phyloP scores from a whole-genome alignment of 768 basidiomycete species.

The Boletus pseudopeckii region DNA sequence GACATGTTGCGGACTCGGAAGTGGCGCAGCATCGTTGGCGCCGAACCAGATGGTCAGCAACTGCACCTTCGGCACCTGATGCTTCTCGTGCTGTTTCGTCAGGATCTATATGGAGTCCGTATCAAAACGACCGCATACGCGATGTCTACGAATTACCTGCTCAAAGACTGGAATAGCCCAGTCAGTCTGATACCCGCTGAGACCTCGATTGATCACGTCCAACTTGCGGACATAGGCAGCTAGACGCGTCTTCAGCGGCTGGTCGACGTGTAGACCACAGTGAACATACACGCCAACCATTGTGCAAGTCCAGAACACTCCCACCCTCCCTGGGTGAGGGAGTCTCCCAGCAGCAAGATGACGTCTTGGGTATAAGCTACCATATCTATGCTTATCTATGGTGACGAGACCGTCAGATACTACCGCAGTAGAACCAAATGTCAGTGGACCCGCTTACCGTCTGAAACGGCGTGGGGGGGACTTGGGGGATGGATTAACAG shows the following conservation, averaged over 20 bases:
- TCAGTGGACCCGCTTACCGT: neutral
- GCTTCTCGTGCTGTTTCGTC: conserved; percentile 46
- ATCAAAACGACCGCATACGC: neutral
- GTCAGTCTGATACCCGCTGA: conserved; percentile 81
- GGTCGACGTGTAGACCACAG: neutral
- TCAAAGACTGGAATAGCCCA: conserved; percentile 82
- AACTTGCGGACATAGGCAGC: conserved; percentile 77
- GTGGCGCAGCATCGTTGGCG: conserved; percentile 78
- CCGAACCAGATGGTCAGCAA: conserved; percentile 90
- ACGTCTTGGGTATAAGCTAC: conserved; percentile 51
- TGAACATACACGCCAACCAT: conserved; percentile 45
- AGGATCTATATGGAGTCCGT: conserved; percentile 44
- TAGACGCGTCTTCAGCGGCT: conserved; percentile 25
- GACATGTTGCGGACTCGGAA: conserved; percentile 69
- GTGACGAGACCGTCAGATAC: neutral
- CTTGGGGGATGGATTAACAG: neutral
- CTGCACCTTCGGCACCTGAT: conserved; percentile 55
- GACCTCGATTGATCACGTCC: conserved; percentile 85
- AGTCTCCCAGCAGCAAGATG: conserved; percentile 79
- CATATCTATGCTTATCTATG: conserved; percentile 37
- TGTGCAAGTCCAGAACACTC: conserved; percentile 61
- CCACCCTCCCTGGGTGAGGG: conserved; percentile 72
- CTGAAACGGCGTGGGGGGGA: neutral
- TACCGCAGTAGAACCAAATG: neutral
- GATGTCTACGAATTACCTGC: conserved; percentile 42